Evolutionary conservation across 257 asterid species (phyloP), one percentile per base, ranked within the genome.

Genomic region (Jaltomata sinuosa): DNA sequence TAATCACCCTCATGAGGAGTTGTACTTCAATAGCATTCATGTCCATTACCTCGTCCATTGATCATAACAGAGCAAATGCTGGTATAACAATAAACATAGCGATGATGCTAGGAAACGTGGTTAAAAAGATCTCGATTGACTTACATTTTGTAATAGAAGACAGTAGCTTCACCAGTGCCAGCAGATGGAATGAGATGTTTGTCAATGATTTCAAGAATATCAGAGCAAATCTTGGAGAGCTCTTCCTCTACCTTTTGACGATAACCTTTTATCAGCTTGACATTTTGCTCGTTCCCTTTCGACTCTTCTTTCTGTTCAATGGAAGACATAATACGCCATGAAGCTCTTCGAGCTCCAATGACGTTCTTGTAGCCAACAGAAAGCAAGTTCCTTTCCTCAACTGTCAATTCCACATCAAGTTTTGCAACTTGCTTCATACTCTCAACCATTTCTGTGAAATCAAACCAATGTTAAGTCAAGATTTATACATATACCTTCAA

Each of bases 281-380:
- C 95, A 42, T 94, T 90, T 86, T 85, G 87, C 82, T 94, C 97
- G 31, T 95, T 95, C 14, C 97, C 95, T 85, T 95, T 95, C 3
- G 95, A 86, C 78, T 95, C 99, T 81, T 95, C 99, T 87, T 95
- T 94, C 88, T 95, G 99, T 86, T 95, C 99, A 18, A 95, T 95
- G 11, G 99, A 95, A 2, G 98, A 95, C 97, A 95, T 89, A 64
- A 95, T 95, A 65, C 99, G 91, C 99, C 99, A 95, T 1, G 99
- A 95, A 40, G 99, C 99, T 88, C 99, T 88, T 32, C 99, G 91
- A 3, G 99, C 99, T 40, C 99, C 99, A n/a, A 95, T 95, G 52
- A 95, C 99, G 65, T 95, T 95, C 91, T 94, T 95, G 94, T 95
- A 95, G 49, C 99, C 99, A 31, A 95, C 99, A 3, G 99, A 95